Percentiles rank a stretch among this genome's conserved stretches.
Evolutionary conservation across 2,329 filamentous ascomycete species (phyloP).

Genomic region (Ceratocystis huliohia): DNA sequence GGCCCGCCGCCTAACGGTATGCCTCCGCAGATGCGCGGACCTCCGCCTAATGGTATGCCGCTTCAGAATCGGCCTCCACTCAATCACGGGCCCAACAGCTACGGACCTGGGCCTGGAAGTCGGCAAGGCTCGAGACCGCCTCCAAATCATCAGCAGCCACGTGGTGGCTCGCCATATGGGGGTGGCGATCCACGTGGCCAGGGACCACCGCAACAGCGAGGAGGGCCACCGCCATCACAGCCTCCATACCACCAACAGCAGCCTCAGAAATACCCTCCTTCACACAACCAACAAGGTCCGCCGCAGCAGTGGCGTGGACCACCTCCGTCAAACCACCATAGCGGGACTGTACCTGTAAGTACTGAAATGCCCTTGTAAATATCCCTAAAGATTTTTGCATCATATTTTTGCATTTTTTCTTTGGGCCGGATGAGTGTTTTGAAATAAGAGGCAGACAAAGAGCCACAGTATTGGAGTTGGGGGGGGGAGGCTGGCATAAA

Average conservation of each 20-base stretch:
- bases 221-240: background rate
- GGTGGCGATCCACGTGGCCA: conserved; percentile 12
- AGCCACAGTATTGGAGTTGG: too few species aligned
- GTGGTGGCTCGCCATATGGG: conserved; percentile 12
- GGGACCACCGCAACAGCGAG: background rate
- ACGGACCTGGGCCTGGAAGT: conserved; percentile 13
- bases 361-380: background rate
- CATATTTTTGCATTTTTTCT: background rate
- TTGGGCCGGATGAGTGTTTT: too few species aligned
- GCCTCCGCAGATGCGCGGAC: conserved; percentile 16
- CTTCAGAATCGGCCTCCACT: conserved; percentile 12
- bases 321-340: conserved; percentile 8
- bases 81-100: conserved; percentile 9
- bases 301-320: conserved; percentile 19
- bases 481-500: too few species aligned
- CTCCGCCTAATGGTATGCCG: conserved; percentile 10
- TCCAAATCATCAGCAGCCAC: conserved; percentile 11
- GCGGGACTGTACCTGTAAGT: conserved; percentile 16
- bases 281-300: conserved; percentile 4
- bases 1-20: conserved; percentile 10
- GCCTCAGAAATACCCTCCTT: conserved; percentile 11
- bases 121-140: conserved; percentile 9
- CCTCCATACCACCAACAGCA: conserved; percentile 2
- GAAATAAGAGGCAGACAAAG: too few species aligned
- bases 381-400: background rate